These are phyloP conservation scores for Baorangia bicolor DNA, from an alignment of 768 basidiomycete species.

Conservation along the genomic window DNA sequence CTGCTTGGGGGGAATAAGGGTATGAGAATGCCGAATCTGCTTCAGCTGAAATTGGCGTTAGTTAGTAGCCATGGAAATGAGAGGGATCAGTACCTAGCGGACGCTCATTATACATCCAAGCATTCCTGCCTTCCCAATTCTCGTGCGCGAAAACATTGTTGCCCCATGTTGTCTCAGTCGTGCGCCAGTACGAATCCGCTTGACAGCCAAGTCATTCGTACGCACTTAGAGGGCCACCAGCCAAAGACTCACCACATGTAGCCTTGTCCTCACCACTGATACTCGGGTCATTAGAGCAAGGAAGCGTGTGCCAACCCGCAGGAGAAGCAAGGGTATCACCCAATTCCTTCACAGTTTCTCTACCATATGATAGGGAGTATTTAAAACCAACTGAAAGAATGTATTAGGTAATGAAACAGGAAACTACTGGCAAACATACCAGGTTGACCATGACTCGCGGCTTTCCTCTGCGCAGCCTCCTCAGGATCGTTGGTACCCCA, in stretches of 20 bases:
- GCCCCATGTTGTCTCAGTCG: constrained; percentile 81
- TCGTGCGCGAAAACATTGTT: constrained; percentile 96
- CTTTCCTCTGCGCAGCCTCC: constrained; percentile 39
- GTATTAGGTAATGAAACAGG: neutral
- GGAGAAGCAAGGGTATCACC: constrained; percentile 81
- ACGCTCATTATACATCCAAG: constrained; percentile 72
- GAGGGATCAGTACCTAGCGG: constrained; percentile 47
- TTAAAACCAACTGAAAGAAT: neutral
- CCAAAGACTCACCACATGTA: constrained; percentile 8
- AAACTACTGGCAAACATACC: constrained; percentile 6
- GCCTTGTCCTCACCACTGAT: constrained; percentile 9
- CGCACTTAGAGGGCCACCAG: too few species aligned
- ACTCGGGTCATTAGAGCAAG: constrained; percentile 64
- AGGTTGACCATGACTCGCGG: constrained; percentile 7
- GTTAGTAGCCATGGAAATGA: neutral
- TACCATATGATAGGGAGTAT: constrained; percentile 24
- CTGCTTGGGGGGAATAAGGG: constrained; percentile 66
- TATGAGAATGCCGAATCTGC: constrained; percentile 55
- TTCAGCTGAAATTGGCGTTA: constrained; percentile 5
- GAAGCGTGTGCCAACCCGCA: constrained; percentile 88
- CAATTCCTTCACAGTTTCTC: constrained; percentile 53
- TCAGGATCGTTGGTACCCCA: constrained; percentile 88
- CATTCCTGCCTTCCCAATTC: constrained; percentile 78
- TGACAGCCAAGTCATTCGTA: constrained; percentile 10
- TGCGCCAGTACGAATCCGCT: constrained; percentile 44